Base-by-base conservation (phyloP, 2,329 filamentous ascomycete genomes). In the Emmonsia crescens region DNA sequence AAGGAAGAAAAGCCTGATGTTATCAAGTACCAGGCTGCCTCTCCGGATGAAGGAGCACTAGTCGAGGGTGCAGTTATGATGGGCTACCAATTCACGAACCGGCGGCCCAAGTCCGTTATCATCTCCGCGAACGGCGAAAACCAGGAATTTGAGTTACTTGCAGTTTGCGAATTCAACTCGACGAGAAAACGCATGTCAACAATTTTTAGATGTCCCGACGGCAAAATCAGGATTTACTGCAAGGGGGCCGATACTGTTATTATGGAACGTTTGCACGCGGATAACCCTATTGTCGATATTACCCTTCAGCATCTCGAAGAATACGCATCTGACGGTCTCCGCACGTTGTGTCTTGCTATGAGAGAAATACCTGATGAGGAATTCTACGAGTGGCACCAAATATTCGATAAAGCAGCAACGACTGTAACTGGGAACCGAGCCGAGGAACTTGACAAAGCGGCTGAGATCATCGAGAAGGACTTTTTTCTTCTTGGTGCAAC, bases 91-190 rank as follows among this genome's bases (percentile, higher is more conserved):
- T 99, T 99, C 73, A 85, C 88, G 58, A 92, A 94, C 59, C 86
- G 95, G 69, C 96, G 94, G 77, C 95, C 94, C 36, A 85, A 86
- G 62, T 85, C 90, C 5, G 94, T 99, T 36, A 88, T 92, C 48
- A 92, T 97, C 68, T 83, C 88, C 61, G 87, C 88, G 1, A 83
- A 83, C 46, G 91, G 89, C 0, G 78, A 83, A 67, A 83, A 90
- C 66, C 80, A 83, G 51, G 89, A 96, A 73, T 99, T 94, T 72
- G 90, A 96, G 73, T 81, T 99, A 46, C 78, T 99, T 62, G 93
- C 93, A 2, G 92, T 99, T n/a, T 96, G 93, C 74, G 94, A 99
- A 75, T 99, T 99, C 81, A 99, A 99, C 77, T 97, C 94, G 1
- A 94, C 91, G 9, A 83, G 94, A 69, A 99, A 99, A 79, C 83